Base-by-base conservation (phyloP, 2,329 filamentous ascomycete species). In the Sclerotinia subarctica region DNA sequence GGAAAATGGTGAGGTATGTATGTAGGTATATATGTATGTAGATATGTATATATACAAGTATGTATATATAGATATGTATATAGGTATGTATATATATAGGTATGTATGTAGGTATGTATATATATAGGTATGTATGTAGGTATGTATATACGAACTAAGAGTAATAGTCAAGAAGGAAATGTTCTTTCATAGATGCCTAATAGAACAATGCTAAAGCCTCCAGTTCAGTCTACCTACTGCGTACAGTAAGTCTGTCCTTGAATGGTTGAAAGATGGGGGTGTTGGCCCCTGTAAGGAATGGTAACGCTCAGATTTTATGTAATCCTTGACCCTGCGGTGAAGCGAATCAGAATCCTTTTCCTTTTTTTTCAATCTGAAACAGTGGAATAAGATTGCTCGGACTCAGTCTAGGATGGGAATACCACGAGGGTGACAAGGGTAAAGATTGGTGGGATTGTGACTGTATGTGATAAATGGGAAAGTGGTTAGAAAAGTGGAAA, bases 361-460 rank as follows among this genome's bases (percentile, higher is more conserved):
- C 47, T 60, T 21, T 42, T 21, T 42, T 42, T 13, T 42, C 29
- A 60, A 62, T 49, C 58, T 62, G 58, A 62, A 62, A 62, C 58
- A 17, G 29, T 60, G 58, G 26, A 49, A 47, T 35, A 26, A 58
- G 54, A 49, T 62, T 49, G 58, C 26, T 35, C 29, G 58, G 58
- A 62, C 58, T 35, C 8, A 19, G 44, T 62, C 57, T 60, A 49
- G 58, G 58, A 35, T 49, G 15, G 58, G 44, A 60, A 49, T 42
- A 62, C 58, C 58, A 62, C 58, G 58, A 62, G 58, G 58, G 29
- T 3, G 29, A n/a, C 58, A 49, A 19, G 58, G 58, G 46, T 49
- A 24, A 19, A 35, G 58, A 35, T 62, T 62, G 24, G 29, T 35
- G 10, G 26, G 57, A 59, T 32, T 59, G 38, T 59, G 26, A 54